phyloP scores from a whole-genome alignment of 192 early-diverging fungal species.

The Haplosporangium gracile region DNA sequence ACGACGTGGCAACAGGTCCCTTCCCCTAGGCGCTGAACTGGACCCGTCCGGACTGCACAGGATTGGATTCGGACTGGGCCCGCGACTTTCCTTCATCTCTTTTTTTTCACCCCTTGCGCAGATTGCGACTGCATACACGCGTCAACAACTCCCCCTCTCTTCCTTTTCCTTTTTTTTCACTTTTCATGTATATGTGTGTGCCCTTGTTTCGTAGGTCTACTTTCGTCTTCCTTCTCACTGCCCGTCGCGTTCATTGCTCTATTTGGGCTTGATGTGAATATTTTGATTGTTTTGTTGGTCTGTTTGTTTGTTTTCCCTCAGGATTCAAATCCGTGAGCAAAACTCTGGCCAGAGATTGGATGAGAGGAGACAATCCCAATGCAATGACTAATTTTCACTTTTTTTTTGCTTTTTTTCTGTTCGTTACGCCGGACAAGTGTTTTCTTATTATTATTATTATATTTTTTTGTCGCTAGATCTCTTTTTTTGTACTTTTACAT shows the following conservation, averaged over 20 bases:
- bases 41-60: neutral
- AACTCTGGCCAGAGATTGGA: neutral
- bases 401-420: neutral
- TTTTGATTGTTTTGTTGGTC: neutral
- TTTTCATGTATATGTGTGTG: neutral
- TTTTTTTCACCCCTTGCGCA: neutral
- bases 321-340: neutral
- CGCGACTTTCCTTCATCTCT: neutral
- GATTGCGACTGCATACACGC: neutral
- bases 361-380: neutral
- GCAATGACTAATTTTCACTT: neutral
- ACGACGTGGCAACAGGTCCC: neutral
- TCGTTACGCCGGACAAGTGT: neutral
- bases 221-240: neutral
- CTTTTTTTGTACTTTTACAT: slow-evolving; percentile 4
- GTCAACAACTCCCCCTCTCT: slow-evolving; percentile 1
- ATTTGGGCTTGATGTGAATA: neutral
- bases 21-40: neutral
- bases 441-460: neutral
- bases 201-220: neutral
- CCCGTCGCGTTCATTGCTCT: neutral
- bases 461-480: neutral
- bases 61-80: neutral
- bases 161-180: neutral
- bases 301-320: neutral